Base-by-base conservation (phyloP, 225 moss, liverwort and hornwort species). In the Straminergon stramineum region DNA sequence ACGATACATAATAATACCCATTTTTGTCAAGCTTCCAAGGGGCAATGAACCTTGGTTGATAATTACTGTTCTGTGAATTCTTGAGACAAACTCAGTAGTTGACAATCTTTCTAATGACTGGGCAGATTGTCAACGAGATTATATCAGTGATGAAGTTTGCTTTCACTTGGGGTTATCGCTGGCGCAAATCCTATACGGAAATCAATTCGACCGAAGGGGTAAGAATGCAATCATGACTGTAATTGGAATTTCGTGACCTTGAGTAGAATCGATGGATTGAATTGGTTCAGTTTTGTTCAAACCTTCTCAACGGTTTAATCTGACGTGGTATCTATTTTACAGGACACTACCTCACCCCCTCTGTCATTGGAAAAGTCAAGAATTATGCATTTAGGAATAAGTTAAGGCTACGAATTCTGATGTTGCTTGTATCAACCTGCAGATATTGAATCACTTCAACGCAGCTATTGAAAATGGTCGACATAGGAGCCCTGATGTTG, bases 121-220 rank as follows among this genome's bases (percentile, higher is more conserved):
- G 14, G 41, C 90, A 99, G 99, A 96, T 99, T 86, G 73, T 99
- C 20, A 51, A 70, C 22, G 99, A 96, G 79, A 84, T 96, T 64
- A 17, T 90, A 6, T 53, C 68, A 24, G 90, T 93, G 39, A 84
- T 96, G 88, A 48, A 88, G 63, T 91, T 91, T 81, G 92, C 96
- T 64, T 99, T 93, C 87, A 86, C 94, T 35, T 99, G 97, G 97
- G 99, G 99, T 52, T 99, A 99, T 68, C 96, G 97, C 60, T 99
- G 97, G 97, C 94, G 99, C 91, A 94, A 86, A 88, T 90, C 97
- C 21, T 99, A 99, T 48, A 79, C 91, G 78, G 93, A 91, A 66
- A 93, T 93, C 79, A 91, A 94, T 32, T 91, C 94, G 55, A 93
- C 94, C 75, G 70, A 92, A 66, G 92, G 94, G 94, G 98, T 99